These are phyloP conservation scores for Hanseniaspora mollemarum DNA, from an alignment of 805 yeast species.

Conservation along the genomic window DNA sequence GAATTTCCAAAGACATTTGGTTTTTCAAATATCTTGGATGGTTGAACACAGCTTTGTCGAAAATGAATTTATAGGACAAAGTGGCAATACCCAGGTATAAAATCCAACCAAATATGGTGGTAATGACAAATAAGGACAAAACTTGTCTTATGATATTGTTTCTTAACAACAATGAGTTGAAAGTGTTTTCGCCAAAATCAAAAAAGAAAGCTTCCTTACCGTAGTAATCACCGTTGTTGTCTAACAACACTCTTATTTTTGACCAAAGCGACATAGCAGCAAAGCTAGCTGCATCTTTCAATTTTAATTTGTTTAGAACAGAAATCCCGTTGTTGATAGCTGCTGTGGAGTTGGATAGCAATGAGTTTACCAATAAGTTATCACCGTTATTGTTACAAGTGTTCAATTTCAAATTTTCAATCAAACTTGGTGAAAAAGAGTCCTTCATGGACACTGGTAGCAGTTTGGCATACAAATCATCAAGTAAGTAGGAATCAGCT, in stretches of 20 bases:
- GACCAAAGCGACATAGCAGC: constrained; percentile 16
- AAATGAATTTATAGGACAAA: constrained; percentile 63
- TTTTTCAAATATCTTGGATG: constrained; percentile 94
- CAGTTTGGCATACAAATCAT: constrained; percentile 55
- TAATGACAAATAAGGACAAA: constrained; percentile 52
- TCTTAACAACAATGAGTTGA: constrained; percentile 61
- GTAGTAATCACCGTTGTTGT: constrained; percentile 36
- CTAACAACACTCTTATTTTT: constrained; percentile 18
- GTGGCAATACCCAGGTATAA: constrained; percentile 66
- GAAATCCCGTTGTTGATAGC: not conserved
- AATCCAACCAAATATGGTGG: constrained; percentile 77
- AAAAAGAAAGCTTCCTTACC: constrained; percentile 53
- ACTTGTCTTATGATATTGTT: constrained; percentile 61
- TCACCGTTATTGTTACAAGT: constrained; percentile 23
- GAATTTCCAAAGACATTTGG: constrained; percentile 76
- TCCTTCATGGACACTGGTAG: constrained; percentile 48
- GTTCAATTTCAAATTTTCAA: constrained; percentile 21
- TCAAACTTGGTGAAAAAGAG: constrained; percentile 27
- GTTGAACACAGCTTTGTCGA: constrained; percentile 80
- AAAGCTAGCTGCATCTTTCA: constrained; percentile 13
- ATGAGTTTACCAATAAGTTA: constrained; percentile 20
- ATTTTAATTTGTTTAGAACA: constrained; percentile 7
- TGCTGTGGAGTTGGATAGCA: constrained; percentile 2
- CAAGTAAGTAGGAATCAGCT: constrained; percentile 61
- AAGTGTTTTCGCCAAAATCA: constrained; percentile 44